Evolutionary conservation across 1,284 basidiomycete genomes (phyloP), one percentile per base, ranked within the genome.

Genomic region (Pascua sp.): DNA sequence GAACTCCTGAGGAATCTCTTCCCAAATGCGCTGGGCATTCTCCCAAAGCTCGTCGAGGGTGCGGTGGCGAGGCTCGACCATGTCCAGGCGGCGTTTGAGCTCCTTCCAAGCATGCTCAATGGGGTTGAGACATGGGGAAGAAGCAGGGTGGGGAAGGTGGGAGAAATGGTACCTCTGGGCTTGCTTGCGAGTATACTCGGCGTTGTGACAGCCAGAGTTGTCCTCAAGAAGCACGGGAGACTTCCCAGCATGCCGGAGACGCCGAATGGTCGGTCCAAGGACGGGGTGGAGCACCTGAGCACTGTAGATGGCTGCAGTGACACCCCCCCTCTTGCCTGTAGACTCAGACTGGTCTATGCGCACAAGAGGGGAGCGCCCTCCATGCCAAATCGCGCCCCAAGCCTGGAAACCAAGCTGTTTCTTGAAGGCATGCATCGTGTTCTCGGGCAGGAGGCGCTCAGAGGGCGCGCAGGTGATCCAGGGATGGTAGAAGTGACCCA

Each of bases 331-430:
- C 51, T 52, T 53, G 4, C 50, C 46, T 9, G 38, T 47, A 17
- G 50, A 53, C 17, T 57, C 45, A 40, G 44, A 42, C 3, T 8
- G 8, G 24, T 57, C 50, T 43, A 57, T 53, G 2, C 15, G 15
- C 11, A 53, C 50, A 12, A 57, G 47, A 13, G 52, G 37, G 11
- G 56, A 57, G 42, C 51, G 15, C 18, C 56, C 56, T 15, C 56
- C 56, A 57, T 52, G 44, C 56, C 56, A 57, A 7, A 53, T 47
- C 13, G 44, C 51, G 8, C 56, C 56, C 50, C 56, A 57, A 16
- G 53, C 38, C 56, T 53, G 52, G 15, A 48, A 15, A 11, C 37
- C 11, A 10, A 8, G 36, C 17, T 16, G 36, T 16, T 7, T 39
- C 36, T n/a, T n/a, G 47, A 38, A 48, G n/a, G 47, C 39, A 37